phyloP scores from a whole-genome alignment of 192 early-diverging fungal species.

The Jimgerdemannia flammicorona region DNA sequence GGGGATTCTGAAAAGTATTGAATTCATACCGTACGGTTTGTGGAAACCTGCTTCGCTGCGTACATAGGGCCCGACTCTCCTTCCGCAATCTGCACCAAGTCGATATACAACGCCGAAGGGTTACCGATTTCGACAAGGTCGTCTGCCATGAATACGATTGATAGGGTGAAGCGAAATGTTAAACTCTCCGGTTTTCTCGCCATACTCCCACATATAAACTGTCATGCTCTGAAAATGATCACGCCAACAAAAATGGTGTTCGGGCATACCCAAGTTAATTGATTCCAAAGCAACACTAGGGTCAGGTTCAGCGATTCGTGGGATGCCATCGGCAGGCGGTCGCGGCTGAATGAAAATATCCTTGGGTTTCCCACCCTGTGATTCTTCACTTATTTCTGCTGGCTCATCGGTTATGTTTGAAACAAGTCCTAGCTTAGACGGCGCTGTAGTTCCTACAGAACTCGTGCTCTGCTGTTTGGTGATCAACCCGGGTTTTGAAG shows the following conservation, averaged over 20 bases:
- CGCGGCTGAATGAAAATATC: not conserved
- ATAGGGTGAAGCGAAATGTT: conserved; percentile 11
- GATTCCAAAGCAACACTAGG: conserved; percentile 2
- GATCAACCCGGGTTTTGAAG: conserved; percentile 15
- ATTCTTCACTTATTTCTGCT: not conserved
- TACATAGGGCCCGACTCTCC: conserved; percentile 91
- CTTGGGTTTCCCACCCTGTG: not conserved
- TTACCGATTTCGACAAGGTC: conserved; percentile 78
- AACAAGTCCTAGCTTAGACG: conserved; percentile 4
- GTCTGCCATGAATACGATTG: conserved; percentile 18
- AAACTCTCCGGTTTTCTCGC: not conserved
- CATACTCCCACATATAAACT: not conserved
- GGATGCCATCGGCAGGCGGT: not conserved
- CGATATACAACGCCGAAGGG: conserved; percentile 74
- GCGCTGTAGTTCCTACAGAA: not conserved
- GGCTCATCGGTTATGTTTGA: conserved; percentile 6
- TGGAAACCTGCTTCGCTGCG: conserved; percentile 64
- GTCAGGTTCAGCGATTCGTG: not conserved
- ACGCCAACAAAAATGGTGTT: no score
- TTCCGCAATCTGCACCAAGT: conserved; percentile 90
- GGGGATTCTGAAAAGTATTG: not conserved
- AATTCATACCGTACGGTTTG: conserved; percentile 21
- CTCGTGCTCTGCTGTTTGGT: conserved; percentile 6
- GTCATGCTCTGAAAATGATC: no score
- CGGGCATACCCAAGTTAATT: conserved; percentile 7